phyloP scores from a whole-genome alignment of 495 filamentous ascomycete genomes.

The Stereocaulon alpinum region DNA sequence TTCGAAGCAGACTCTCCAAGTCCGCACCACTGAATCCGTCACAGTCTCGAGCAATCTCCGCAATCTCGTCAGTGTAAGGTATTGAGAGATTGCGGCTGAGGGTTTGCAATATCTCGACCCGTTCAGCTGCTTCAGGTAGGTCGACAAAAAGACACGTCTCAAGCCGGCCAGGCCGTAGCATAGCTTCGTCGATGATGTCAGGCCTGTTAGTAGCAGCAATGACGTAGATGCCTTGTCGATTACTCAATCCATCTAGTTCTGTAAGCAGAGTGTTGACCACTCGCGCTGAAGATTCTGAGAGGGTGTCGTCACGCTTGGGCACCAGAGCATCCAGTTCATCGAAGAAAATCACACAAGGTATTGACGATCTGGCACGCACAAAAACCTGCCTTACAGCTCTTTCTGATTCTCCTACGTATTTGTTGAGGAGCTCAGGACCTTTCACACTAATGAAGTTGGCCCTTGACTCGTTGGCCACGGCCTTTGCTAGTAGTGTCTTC shows the following conservation, averaged over 20 bases:
- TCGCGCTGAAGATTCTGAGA: slow-evolving; percentile 72
- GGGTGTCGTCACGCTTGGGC: slow-evolving; percentile 68
- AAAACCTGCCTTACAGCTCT: slow-evolving; percentile 89
- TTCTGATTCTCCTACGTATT: slow-evolving; percentile 93
- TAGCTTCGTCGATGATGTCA: slow-evolving; percentile 93
- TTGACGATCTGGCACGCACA: slow-evolving; percentile 69
- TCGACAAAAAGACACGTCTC: slow-evolving; percentile 87
- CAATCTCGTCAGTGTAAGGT: slow-evolving; percentile 35
- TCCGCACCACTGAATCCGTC: slow-evolving; percentile 88
- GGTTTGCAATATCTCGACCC: slow-evolving; percentile 76
- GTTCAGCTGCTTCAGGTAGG: slow-evolving; percentile 65
- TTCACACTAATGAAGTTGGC: slow-evolving; percentile 99
- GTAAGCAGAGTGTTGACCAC: slow-evolving; percentile 97
- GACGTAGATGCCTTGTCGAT: slow-evolving; percentile 80
- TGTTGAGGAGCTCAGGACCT: slow-evolving; percentile 87
- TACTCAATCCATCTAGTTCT: slow-evolving; percentile 79
- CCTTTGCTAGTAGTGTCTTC: slow-evolving; percentile 93
- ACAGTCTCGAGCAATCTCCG: slow-evolving; percentile 58
- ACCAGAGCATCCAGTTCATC: slow-evolving; percentile 93
- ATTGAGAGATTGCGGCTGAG: slow-evolving; percentile 53
- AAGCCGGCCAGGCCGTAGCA: slow-evolving; percentile 83
- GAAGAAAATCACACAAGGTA: slow-evolving; percentile 95
- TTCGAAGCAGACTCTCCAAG: slow-evolving; percentile 62
- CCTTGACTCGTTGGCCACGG: slow-evolving; percentile 86
- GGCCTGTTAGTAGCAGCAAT: slow-evolving; percentile 92